Evolutionary conservation across 2,329 filamentous ascomycete species (phyloP), one percentile per base, ranked within the genome.

Genomic region (Xenoacremonium recifei): DNA sequence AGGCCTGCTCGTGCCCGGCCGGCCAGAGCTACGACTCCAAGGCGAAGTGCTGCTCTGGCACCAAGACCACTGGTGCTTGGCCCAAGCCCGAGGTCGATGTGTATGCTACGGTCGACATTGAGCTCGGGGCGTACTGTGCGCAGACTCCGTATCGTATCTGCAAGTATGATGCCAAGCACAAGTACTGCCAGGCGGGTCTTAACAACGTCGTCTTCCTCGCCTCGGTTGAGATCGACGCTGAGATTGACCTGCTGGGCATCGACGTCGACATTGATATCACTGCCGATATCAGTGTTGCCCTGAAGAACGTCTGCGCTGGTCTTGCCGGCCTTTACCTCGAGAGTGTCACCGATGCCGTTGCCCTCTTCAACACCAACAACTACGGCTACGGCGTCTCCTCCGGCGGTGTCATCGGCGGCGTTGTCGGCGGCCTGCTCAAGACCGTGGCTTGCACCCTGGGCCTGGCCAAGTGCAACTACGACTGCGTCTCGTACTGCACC

Each of bases 1-100:
- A 60, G 51, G 42, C 70, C 21, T 76, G 73, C 58, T 57, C 71
- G 13, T 73, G 72, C 44, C 47, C 64, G 12, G 63, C 68, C 12
- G 71, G 69, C 43, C 62, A 68, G 57, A 56, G 61, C 40, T 65
- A 64, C 46, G 67, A 73, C 32, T 43, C 53, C 33, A 39, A 47
- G 37, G 51, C 47, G 40, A 19, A 29, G 25, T 59, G 23, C 32
- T 68, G 65, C 45, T 31, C 45, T 18, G 65, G 65, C 35, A 39
- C 39, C 15, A 33, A 40, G 35, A 45, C 58, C 30, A 46, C 21
- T 2, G 64, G 65, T 39, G 55, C 59, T 45, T 68, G 64, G 64
- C 62, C 65, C 25, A 48, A 59, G 57, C 60, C 64, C 12, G 39
- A 53, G 6, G 37, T 51, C 46, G 44, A 43, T n/a, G 45, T 50